Conservation (phyloP, 306 rosid genomes). For the Vicia villosa region DNA sequence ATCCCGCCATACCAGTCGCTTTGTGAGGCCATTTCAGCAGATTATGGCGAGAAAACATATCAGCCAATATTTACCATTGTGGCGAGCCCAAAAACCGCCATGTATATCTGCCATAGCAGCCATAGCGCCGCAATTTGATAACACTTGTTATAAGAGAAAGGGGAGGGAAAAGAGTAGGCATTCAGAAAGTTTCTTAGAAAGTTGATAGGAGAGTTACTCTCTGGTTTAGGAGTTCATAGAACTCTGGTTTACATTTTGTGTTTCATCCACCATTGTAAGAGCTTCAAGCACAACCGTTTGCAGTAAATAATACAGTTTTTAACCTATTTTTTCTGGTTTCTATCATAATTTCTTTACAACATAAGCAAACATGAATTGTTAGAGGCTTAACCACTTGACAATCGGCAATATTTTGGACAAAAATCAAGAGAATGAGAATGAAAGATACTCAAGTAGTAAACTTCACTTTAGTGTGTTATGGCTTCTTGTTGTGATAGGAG, state of each 20-base stretch:
- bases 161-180: background rate
- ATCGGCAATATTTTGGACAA: conserved; percentile 19
- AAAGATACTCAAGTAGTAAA: background rate
- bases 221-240: background rate
- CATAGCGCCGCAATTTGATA: too few species aligned
- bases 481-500: too few species aligned
- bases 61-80: too few species aligned
- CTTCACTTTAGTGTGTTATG: background rate
- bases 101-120: too few species aligned
- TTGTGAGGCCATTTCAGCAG: too few species aligned
- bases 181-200: background rate
- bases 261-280: background rate
- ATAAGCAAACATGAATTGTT: conserved; percentile 20
- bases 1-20: too few species aligned
- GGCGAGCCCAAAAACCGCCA: too few species aligned
- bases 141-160: too few species aligned
- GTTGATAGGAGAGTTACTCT: background rate
- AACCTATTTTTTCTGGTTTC: too few species aligned
- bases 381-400: conserved; percentile 11
- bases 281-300: background rate
- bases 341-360: too few species aligned
- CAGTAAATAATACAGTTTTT: too few species aligned
- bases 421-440: conserved; percentile 1
- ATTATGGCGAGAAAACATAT: too few species aligned
- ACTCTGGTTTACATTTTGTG: background rate